A percentile compares a stretch with the other conserved stretches of the same genome.
phyloP scores from a whole-genome alignment of 805 yeast species.

The Pichia sporocuriosa region DNA sequence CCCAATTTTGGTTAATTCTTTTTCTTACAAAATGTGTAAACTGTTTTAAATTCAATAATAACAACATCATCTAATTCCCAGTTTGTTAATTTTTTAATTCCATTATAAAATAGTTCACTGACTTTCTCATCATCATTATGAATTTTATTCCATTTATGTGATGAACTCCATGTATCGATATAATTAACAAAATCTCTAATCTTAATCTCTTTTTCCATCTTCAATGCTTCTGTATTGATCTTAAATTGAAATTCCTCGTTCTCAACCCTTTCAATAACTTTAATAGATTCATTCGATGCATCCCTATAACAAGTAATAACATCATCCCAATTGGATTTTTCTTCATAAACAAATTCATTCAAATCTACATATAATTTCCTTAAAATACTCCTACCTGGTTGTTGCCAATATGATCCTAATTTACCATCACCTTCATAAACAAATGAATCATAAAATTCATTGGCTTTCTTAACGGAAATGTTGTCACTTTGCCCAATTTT shows the following conservation, averaged over 20 bases:
- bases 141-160: constrained; percentile 45
- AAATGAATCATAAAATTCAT: constrained; percentile 39
- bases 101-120: constrained; percentile 29
- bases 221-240: constrained; percentile 21
- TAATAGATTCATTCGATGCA: constrained; percentile 14
- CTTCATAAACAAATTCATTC: constrained; percentile 33
- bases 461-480: constrained; percentile 18
- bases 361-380: constrained; percentile 38
- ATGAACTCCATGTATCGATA: constrained; percentile 64
- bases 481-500: constrained; percentile 31
- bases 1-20: background rate
- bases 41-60: constrained; percentile 43
- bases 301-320: constrained; percentile 28
- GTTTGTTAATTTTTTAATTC: constrained; percentile 35
- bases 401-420: constrained; percentile 76
- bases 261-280: background rate
- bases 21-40: constrained; percentile 41
- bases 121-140: constrained; percentile 32
- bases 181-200: constrained; percentile 45
- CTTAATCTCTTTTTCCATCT: constrained; percentile 33
- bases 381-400: constrained; percentile 65
- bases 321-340: constrained; percentile 20
- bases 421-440: constrained; percentile 37
- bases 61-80: constrained; percentile 39
- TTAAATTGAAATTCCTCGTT: constrained; percentile 15